Evolutionary conservation across 2,329 filamentous ascomycete genomes (phyloP).

Genomic region (Pseudopyricularia javanii): DNA sequence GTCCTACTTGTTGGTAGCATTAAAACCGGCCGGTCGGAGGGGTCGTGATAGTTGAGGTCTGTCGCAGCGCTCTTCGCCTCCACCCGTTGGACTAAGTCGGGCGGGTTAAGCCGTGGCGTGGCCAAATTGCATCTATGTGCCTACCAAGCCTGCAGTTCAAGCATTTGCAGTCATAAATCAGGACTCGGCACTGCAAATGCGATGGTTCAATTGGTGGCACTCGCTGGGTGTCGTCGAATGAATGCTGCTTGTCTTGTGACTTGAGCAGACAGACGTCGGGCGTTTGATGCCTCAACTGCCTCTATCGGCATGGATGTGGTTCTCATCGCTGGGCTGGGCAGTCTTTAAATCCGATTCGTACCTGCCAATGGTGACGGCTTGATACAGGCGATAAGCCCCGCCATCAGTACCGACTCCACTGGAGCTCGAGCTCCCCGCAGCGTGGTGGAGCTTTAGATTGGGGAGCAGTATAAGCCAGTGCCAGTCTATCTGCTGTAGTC

Average conservation of each 20-base stretch:
- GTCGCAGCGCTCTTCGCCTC: not conserved
- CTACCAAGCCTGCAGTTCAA: not conserved
- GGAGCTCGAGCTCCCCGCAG: too few relatives aligned
- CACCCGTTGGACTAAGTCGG: not conserved
- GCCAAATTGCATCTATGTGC: not conserved
- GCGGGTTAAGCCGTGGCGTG: not conserved
- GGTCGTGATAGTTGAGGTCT: not conserved
- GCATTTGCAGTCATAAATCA: not conserved
- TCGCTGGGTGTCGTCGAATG: not conserved
- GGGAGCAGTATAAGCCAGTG: too few relatives aligned
- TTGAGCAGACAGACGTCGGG: not conserved
- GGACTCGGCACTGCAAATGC: not conserved
- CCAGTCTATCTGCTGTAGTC: too few relatives aligned
- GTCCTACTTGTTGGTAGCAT: not conserved
- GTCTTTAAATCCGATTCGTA: not conserved
- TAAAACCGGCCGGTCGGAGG: not conserved
- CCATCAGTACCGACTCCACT: not conserved
- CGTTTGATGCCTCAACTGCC: not conserved
- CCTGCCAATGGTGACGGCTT: not conserved
- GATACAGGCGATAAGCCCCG: not conserved
- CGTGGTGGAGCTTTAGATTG: too few relatives aligned
- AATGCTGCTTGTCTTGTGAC: not conserved
- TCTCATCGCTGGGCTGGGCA: not conserved
- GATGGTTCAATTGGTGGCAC: not conserved
- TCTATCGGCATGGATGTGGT: not conserved